Base-by-base conservation (phyloP, 495 filamentous ascomycete genomes). In the Usnea hakonensis region DNA sequence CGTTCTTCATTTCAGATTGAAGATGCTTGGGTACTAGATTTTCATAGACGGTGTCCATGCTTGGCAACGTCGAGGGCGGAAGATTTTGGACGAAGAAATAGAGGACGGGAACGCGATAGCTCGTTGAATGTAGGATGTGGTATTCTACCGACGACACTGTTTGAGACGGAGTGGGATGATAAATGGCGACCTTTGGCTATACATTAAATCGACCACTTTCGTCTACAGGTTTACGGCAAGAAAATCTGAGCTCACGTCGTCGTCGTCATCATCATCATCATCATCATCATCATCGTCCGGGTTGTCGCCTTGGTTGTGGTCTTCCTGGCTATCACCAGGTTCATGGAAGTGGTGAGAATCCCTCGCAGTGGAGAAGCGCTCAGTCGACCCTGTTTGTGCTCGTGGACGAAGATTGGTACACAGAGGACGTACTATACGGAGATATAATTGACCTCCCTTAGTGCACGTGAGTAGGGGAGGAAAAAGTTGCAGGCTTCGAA, bases 1-100 rank as follows among this genome's bases (percentile, higher is more conserved):
- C 77, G 52, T 64, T 73, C 65, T 81, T 78, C 65, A 92, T 72
- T 63, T 77, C 72, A 48, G 74, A 69, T 67, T 79, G 83, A 72
- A 81, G 84, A 57, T 81, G 77, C 48, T 81, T 72, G 17, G 90
- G 88, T 59, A 93, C 87, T 44, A 91, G 77, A 52, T 79, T 76
- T 44, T 81, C 75, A 72, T 90, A 91, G 59, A 92, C 81, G 17
- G 79, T 77, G 60, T 91, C 86, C 69, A 91, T 63, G 78, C 85
- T 66, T 76, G 81, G 44, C 67, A 77, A 73, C 84, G 85, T 61
- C 73, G 81, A 55, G 76, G 84, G 65, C 81, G 83, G 77, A 63
- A 84, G 78, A 65, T 85, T 81, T 67, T 87, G 86, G 54, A 81
- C 70, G 28, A 71, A 70, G 65, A 82, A 79, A 67, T 78, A 82